These are phyloP conservation scores for Solanum pennellii DNA, from an alignment of 257 asterid species.

Conservation along the genomic window DNA sequence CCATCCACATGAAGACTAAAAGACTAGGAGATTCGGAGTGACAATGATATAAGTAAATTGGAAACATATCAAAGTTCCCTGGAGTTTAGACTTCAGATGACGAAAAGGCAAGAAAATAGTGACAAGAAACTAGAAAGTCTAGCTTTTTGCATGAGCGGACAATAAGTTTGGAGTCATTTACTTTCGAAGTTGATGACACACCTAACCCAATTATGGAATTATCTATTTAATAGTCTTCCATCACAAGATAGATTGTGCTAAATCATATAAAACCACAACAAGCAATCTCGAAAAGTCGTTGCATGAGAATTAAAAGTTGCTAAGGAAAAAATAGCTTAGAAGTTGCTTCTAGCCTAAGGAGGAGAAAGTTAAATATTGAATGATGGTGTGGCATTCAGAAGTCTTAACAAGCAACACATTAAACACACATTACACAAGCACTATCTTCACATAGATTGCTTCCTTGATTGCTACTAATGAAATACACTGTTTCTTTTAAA, in stretches of 20 bases:
- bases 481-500: neutral
- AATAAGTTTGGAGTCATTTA: neutral
- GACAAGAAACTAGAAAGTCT: neutral
- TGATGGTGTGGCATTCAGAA: neutral
- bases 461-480: neutral
- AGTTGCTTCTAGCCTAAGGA: neutral
- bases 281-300: neutral
- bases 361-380: neutral
- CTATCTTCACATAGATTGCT: neutral
- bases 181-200: neutral
- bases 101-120: neutral
- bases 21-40: neutral
- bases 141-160: neutral
- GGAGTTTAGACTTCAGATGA: neutral
- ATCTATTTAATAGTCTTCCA: neutral
- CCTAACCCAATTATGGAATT: neutral
- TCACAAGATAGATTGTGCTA: neutral
- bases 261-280: neutral
- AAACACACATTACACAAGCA: neutral
- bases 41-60: neutral
- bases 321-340: neutral
- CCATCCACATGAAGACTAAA: neutral
- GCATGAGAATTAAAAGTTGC: neutral
- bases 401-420: neutral
- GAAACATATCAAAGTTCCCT: neutral